Base-by-base conservation (phyloP, 1,284 basidiomycete genomes). In the Pseudozyma tsukubaensis region DNA sequence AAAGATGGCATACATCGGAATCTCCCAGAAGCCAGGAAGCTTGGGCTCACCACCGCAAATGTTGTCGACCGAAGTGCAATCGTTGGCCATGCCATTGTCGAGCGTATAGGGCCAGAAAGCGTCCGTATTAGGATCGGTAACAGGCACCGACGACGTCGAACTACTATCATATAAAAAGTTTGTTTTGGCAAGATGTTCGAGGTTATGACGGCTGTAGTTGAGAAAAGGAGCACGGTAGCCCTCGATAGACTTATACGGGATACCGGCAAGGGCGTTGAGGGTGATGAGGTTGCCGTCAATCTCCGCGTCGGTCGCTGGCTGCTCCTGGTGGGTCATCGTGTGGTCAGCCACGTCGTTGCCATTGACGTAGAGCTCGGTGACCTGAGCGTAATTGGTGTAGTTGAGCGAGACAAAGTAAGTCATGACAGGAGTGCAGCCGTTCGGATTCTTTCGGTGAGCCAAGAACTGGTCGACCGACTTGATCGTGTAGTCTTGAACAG, bases 321-420 rank as follows among this genome's bases (percentile, higher is more conserved):
- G 91, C 66, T 76, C 85, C 34, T 92, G 89, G 84, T 93, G 92
- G n/a, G 91, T 92, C 90, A 93, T 92, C 39, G 91, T 92, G 85
- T 92, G 91, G 85, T 93, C 92, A n/a, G 90, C 92, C 69, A 94
- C 91, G 81, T 94, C 92, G 83, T 93, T 93, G 39, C 92, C 92
- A 8, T 90, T 90, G 45, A 93, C 91, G 83, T 87, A 93, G 90
- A 90, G 92, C 83, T 93, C 91, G 85, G 92, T 93, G 50, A 94
- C 91, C 72, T 79, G 76, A 11, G 90, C 90, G 83, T 90, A 92
- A 82, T 92, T 92, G 34, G 92, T 93, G 84, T 90, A 93, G 71
- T 88, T 88, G 54, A 92, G 86, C 52, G 71, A 72, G 42, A 72
- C 73, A 50, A 60, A 80, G 63, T 81, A 79, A 32, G 74, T 69